A percentile compares a stretch with the other conserved stretches of the same genome.
Evolutionary conservation across 2,329 filamentous ascomycete genomes (phyloP).

Genomic region (Paraphaeosphaeria minitans): DNA sequence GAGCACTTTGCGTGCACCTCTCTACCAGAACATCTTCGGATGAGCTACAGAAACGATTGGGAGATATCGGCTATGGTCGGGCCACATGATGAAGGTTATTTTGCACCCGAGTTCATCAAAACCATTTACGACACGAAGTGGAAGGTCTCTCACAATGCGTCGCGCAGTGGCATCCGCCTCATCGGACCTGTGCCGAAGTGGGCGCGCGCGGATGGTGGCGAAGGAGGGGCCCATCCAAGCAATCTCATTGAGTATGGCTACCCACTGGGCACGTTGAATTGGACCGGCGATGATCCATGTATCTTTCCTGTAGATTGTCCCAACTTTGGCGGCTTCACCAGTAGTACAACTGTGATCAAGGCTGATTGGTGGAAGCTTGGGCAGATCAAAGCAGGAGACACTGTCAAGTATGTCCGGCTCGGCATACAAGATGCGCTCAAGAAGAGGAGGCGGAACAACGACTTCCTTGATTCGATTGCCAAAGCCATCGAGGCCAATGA

Average conservation of each 20-base stretch:
- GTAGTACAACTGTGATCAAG: conserved; percentile 60
- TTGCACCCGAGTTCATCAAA: conserved; percentile 58
- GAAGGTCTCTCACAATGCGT: conserved; percentile 66
- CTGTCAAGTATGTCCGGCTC: conserved; percentile 56
- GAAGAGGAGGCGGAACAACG: conserved; percentile 50
- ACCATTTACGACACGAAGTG: conserved; percentile 64
- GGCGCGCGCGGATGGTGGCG: conserved; percentile 64
- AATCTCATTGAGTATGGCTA: conserved; percentile 62
- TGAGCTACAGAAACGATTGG: conserved; percentile 57
- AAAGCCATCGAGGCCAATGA: conserved; percentile 39
- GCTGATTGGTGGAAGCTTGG: conserved; percentile 67
- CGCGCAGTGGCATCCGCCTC: conserved; percentile 64
- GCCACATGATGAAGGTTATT: conserved; percentile 61
- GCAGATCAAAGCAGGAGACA: conserved; percentile 65
- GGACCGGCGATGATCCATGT: conserved; percentile 65
- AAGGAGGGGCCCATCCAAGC: conserved; percentile 66
- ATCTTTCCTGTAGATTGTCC: conserved; percentile 65
- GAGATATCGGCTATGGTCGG: conserved; percentile 61
- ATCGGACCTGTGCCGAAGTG: conserved; percentile 64
- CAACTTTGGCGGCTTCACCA: conserved; percentile 66
- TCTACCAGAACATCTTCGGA: conserved; percentile 55
- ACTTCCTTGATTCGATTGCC: conserved; percentile 53
- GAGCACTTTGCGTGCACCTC: conserved; percentile 34
- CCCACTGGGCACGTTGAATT: conserved; percentile 63
- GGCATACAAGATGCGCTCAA: conserved; percentile 59